Percentiles rank a stretch among this genome's conserved stretches.
These are phyloP conservation scores for Fusarium algeriense DNA, from an alignment of 2,329 filamentous ascomycete genomes.

Conservation along the genomic window DNA sequence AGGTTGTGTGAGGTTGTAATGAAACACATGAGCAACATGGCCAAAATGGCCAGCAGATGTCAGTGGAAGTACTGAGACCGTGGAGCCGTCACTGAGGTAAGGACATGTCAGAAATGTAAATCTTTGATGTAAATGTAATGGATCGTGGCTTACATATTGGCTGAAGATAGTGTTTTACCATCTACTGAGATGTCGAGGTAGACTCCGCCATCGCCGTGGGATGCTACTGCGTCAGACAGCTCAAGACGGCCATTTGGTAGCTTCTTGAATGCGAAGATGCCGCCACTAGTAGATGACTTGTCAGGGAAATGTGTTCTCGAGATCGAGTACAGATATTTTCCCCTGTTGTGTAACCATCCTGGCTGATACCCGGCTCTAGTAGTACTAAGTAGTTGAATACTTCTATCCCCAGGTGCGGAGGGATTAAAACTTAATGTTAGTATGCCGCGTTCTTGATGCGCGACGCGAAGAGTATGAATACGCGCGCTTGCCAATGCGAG, in stretches of 20 bases:
- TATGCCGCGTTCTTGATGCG: constrained; percentile 1
- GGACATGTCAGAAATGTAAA: background rate
- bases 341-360: background rate
- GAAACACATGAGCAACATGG: background rate
- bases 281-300: background rate
- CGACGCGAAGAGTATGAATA: background rate
- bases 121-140: no score
- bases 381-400: background rate
- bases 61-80: background rate
- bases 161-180: background rate
- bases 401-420: background rate
- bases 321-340: background rate
- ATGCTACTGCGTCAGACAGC: background rate
- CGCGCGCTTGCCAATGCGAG: background rate
- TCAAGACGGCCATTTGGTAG: background rate
- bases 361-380: background rate
- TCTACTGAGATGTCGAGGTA: background rate
- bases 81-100: background rate
- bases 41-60: background rate
- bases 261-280: constrained; percentile 5
- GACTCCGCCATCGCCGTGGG: constrained; percentile 1
- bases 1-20: constrained; percentile 3
- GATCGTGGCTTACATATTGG: background rate
- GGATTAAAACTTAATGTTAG: constrained; percentile 1
- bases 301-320: constrained; percentile 1